Evolutionary conservation across 1,284 basidiomycete genomes (phyloP), one percentile per base, ranked within the genome.

Genomic region (Veloboletus limbatus): DNA sequence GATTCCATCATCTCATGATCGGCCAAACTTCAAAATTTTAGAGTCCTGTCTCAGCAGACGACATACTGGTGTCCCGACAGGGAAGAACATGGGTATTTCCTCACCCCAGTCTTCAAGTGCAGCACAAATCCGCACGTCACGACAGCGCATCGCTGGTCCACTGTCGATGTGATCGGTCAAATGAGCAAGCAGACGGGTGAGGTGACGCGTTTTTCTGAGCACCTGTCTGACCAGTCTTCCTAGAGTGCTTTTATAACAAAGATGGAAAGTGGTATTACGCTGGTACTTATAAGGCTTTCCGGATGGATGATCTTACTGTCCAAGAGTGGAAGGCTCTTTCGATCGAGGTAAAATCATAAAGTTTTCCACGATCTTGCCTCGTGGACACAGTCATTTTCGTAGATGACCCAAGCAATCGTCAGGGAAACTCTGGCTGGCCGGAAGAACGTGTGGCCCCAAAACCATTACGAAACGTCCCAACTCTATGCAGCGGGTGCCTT

Each of bases 241-340:
- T 50, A 88, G 86, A 88, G 58, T 88, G 83, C 53, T 88, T 88
- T 62, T 88, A 80, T 55, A 82, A 81, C 61, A 86, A 80, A 59
- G 82, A 86, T 45, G 82, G 82, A 11, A 77, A 78, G 51, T 88
- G 84, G 84, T 88, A 88, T 60, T 88, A 88, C 49, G 85, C 86
- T 13, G 86, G 86, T n/a, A 72, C 78, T 8, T 89, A 89, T 65
- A 77, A 73, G 43, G 76, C 76, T 1, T 79, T 88, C 57, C 68
- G 72, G 42, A 71, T 89, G 38, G 79, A 79, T 25, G 78, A 85
- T 50, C 67, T 88, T 14, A 78, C 77, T 2, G 63, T 71, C 4
- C 78, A 78, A 46, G 85, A 88, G 61, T 88, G 84, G 81, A 76
- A 76, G 18, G 76, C 74, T 35, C 71, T 88, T 20, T 76, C 81